phyloP scores from a whole-genome alignment of 345 rosid genomes.

The Isatis tinctoria region DNA sequence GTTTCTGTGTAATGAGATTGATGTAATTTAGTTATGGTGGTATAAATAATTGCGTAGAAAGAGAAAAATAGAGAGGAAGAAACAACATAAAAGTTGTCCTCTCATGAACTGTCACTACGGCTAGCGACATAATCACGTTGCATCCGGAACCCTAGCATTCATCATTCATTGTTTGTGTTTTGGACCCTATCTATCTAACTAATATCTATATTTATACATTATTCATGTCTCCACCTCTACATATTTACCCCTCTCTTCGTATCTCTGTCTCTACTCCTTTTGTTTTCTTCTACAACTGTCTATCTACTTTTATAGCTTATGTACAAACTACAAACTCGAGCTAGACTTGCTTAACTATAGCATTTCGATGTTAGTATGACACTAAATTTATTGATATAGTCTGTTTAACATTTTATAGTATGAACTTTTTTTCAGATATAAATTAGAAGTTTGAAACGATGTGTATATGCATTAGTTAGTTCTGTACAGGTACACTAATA shows the following conservation, averaged over 20 bases:
- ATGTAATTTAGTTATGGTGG: slow-evolving; percentile 6
- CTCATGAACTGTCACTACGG: slow-evolving; percentile 43
- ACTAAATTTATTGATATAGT: background rate
- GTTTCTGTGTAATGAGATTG: background rate
- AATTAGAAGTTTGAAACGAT: background rate
- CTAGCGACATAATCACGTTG: slow-evolving; percentile 47
- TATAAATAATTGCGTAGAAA: slow-evolving; percentile 21
- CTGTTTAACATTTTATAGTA: background rate
- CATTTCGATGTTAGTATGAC: background rate
- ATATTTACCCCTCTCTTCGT: slow-evolving; percentile 11
- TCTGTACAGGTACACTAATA: background rate
- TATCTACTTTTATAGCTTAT: background rate
- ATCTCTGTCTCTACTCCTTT: slow-evolving; percentile 22
- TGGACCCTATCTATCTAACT: slow-evolving; percentile 18
- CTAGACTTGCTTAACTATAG: background rate
- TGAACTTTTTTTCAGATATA: background rate
- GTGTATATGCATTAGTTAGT: background rate
- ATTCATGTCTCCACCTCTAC: slow-evolving; percentile 22
- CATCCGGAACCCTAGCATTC: slow-evolving; percentile 39
- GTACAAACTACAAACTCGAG: background rate
- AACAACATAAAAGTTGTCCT: slow-evolving; percentile 41
- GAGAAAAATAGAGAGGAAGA: slow-evolving; percentile 8
- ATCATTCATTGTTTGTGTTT: slow-evolving; percentile 36
- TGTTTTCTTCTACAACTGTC: slow-evolving; percentile 19
- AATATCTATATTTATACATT: slow-evolving; percentile 9